A percentile compares a stretch with the other conserved stretches of the same genome.
phyloP scores from a whole-genome alignment of 2,329 filamentous ascomycete species.

The Aureobasidium musti region DNA sequence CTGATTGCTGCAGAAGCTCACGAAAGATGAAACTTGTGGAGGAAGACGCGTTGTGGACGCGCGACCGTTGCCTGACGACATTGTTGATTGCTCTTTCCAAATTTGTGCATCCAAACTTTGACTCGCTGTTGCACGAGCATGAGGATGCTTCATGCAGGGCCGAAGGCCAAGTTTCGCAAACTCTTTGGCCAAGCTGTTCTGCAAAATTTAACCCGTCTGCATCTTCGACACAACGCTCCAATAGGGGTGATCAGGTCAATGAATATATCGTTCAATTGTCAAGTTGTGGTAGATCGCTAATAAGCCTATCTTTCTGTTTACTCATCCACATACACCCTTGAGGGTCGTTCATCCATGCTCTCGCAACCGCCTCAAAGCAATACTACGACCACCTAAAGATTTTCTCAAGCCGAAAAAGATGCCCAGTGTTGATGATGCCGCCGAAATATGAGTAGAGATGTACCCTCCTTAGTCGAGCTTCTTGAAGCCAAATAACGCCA shows the following conservation, averaged over 20 bases:
- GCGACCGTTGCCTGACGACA: conserved; percentile 25
- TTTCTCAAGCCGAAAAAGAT: conserved; percentile 21
- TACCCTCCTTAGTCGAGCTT: conserved; percentile 3
- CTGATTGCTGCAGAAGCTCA: not conserved
- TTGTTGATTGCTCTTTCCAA: not conserved
- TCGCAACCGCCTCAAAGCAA: not conserved
- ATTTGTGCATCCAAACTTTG: conserved; percentile 5
- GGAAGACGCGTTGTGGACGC: conserved; percentile 26
- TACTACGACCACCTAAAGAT: conserved; percentile 12
- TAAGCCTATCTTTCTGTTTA: not conserved
- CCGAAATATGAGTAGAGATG: conserved; percentile 23
- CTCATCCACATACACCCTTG: conserved; percentile 15
- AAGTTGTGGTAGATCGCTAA: conserved; percentile 10
- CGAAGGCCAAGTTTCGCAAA: not conserved
- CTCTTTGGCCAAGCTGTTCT: not conserved
- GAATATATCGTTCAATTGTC: conserved; percentile 14
- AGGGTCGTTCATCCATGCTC: conserved; percentile 17
- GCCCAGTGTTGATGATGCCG: conserved; percentile 14
- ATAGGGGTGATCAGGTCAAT: not conserved
- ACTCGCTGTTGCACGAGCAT: not conserved
- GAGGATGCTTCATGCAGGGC: not conserved
- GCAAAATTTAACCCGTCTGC: not conserved
- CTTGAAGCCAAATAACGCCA: conserved; percentile 26
- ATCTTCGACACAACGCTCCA: not conserved
- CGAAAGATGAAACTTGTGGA: not conserved